Conservation (phyloP, 371 early-diverging fungal species). For the Mortierella sp. region DNA sequence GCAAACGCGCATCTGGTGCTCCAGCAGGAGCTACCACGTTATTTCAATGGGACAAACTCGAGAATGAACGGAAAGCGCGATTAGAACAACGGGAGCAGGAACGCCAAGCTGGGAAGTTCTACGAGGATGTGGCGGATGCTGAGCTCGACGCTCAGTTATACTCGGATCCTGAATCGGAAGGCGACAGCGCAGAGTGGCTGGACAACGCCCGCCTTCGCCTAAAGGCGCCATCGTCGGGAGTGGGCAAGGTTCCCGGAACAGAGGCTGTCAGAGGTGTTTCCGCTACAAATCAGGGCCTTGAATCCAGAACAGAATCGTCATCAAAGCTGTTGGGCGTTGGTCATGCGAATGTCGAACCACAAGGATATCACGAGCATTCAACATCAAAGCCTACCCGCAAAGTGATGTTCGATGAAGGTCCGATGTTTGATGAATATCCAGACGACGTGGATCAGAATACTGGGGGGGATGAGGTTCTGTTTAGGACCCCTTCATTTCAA, state of each 20-base stretch:
- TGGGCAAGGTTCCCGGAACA: no score
- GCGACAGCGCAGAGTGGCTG: no score
- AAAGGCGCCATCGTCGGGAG: no score
- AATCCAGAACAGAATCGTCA: background rate
- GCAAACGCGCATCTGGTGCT: constrained; percentile 3
- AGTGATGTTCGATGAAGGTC: constrained; percentile 16
- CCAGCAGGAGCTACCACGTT: constrained; percentile 3
- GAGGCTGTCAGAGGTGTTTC: background rate
- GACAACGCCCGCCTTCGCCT: no score
- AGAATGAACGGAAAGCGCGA: constrained; percentile 28
- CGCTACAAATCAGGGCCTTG: background rate
- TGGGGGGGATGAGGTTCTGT: constrained; percentile 30
- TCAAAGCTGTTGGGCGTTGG: background rate
- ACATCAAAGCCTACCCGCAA: background rate
- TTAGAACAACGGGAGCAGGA: constrained; percentile 18
- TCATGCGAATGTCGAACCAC: background rate
- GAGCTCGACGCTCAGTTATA: constrained; percentile 10
- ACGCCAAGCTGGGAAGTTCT: constrained; percentile 2
- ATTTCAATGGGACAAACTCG: constrained; percentile 39
- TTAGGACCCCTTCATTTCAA: constrained; percentile 39
- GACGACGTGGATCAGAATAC: constrained; percentile 15
- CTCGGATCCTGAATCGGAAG: constrained; percentile 10
- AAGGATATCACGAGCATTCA: background rate
- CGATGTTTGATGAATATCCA: constrained; percentile 13
- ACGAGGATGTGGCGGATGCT: background rate